A percentile compares a stretch with the other conserved stretches of the same genome.
These are phyloP conservation scores for Aspergillus calidoustus DNA, from an alignment of 2,329 filamentous ascomycete genomes.

Conservation along the genomic window DNA sequence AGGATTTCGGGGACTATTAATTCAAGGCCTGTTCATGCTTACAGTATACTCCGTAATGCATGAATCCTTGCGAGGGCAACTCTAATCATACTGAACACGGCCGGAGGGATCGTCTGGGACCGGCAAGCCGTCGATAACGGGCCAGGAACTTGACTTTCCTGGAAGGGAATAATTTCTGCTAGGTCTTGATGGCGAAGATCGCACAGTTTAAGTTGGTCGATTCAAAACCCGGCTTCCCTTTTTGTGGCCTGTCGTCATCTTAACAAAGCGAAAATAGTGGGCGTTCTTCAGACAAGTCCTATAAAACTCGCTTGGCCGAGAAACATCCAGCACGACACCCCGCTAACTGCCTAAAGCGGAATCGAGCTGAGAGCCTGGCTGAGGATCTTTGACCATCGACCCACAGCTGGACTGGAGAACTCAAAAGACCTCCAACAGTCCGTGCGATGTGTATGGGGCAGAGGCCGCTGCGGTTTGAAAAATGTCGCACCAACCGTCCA, in stretches of 20 bases:
- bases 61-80: not conserved
- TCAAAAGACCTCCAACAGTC: not conserved
- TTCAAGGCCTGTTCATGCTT: not conserved
- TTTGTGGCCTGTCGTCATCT: no score
- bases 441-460: not conserved
- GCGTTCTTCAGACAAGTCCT: not conserved
- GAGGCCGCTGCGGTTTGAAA: not conserved
- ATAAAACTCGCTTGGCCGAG: slow-evolving; percentile 9
- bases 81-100: not conserved
- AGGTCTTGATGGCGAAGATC: slow-evolving; percentile 15
- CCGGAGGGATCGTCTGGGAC: slow-evolving; percentile 6
- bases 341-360: slow-evolving; percentile 21
- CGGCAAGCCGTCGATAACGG: slow-evolving; percentile 15
- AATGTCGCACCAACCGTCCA: slow-evolving; percentile 8
- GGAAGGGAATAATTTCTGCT: not conserved
- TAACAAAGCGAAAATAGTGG: no score
- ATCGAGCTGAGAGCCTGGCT: slow-evolving; percentile 17
- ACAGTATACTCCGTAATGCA: not conserved
- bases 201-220: not conserved
- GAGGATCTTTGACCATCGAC: slow-evolving; percentile 8
- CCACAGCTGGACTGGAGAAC: slow-evolving; percentile 6
- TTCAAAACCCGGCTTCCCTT: no score
- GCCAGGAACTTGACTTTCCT: not conserved
- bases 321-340: slow-evolving; percentile 9
- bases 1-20: not conserved